These are phyloP conservation scores for Xylariaceae sp. DNA, from an alignment of 2,329 filamentous ascomycete genomes.

Conservation along the genomic window DNA sequence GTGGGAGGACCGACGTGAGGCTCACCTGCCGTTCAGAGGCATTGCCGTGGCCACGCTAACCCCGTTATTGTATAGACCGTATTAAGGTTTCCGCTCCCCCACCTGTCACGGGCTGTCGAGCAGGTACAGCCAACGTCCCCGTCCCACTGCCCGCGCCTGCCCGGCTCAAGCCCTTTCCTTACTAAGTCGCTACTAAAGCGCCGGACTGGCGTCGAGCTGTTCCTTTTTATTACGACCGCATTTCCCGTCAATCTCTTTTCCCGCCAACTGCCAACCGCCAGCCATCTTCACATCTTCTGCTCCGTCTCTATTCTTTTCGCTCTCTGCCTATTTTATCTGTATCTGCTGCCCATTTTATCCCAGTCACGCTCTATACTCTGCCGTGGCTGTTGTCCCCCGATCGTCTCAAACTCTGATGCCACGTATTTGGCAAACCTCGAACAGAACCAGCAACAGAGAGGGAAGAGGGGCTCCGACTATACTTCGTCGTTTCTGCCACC, in stretches of 20 bases:
- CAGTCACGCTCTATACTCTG: background rate
- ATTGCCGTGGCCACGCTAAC: too few species aligned
- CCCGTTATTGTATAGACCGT: background rate
- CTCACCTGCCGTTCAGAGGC: conserved; percentile 7
- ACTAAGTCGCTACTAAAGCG: background rate
- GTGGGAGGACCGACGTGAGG: conserved; percentile 26
- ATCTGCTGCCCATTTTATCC: background rate
- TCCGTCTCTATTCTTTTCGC: background rate
- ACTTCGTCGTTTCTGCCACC: background rate
- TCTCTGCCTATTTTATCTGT: background rate
- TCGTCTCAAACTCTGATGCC: background rate
- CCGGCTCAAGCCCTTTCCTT: background rate
- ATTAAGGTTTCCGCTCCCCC: background rate
- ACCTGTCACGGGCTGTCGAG: background rate
- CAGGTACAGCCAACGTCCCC: too few species aligned
- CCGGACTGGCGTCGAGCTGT: conserved; percentile 4
- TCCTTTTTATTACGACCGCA: conserved; percentile 1
- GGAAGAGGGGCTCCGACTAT: background rate
- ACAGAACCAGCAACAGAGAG: background rate
- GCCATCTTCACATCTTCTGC: background rate
- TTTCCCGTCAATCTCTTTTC: background rate
- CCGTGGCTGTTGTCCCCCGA: background rate
- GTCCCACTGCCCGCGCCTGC: too few species aligned
- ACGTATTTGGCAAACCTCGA: background rate
- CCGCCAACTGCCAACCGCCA: background rate